phyloP scores from a whole-genome alignment of 1,139 yeast genomes.

The Yamadazyma sp. region DNA sequence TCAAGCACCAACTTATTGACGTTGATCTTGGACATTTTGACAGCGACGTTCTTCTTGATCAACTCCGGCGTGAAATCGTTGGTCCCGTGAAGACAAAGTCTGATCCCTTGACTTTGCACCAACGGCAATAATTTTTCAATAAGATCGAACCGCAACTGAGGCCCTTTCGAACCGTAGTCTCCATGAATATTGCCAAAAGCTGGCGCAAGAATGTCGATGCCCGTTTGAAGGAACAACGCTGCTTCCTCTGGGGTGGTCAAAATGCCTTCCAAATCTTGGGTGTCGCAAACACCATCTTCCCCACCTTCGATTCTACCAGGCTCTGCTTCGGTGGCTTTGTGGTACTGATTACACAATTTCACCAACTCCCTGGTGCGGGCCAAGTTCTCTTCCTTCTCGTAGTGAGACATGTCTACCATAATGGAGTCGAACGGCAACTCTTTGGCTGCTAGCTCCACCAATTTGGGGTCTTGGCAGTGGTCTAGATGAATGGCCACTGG shows the following conservation, averaged over 20 bases:
- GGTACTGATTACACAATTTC: constrained; percentile 9
- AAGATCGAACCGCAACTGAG: constrained; percentile 13
- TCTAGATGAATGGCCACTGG: constrained; percentile 14
- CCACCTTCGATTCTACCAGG: constrained; percentile 16
- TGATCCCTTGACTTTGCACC: constrained; percentile 7
- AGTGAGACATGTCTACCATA: constrained; percentile 14
- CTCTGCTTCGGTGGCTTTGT: constrained; percentile 15
- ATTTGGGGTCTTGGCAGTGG: constrained; percentile 14
- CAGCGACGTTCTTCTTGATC: constrained; percentile 6
- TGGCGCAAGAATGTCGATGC: constrained; percentile 14
- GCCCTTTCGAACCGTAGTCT: constrained; percentile 12
- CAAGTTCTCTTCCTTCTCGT: constrained; percentile 14
- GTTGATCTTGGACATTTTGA: constrained; percentile 13
- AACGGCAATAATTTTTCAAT: constrained; percentile 9
- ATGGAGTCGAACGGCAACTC: constrained; percentile 14
- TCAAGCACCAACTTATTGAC: constrained; percentile 14
- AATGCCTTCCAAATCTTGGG: constrained; percentile 12
- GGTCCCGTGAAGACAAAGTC: constrained; percentile 14
- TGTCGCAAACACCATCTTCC: constrained; percentile 14
- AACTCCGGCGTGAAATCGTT: constrained; percentile 15
- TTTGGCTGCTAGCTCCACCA: constrained; percentile 13
- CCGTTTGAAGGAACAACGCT: constrained; percentile 10
- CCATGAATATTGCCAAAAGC: constrained; percentile 15
- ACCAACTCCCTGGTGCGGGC: constrained; percentile 12
- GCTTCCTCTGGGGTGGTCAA: constrained; percentile 15